A percentile compares a stretch with the other conserved stretches of the same genome.
Conservation (phyloP, 257 asterid species). For the Solanum habrochaites region DNA sequence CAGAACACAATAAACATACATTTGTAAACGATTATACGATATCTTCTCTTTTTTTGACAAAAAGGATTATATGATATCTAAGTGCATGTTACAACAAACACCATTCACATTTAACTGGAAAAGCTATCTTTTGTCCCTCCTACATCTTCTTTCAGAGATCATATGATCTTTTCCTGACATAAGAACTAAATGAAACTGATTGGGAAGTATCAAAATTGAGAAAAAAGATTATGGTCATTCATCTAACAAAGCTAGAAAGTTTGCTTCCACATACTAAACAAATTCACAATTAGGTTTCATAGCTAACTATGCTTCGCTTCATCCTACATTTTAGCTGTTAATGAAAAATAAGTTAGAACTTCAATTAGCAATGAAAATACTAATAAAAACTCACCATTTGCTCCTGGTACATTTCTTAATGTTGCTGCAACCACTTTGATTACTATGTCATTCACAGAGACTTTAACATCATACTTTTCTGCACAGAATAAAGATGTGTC, state of each 20-base stretch:
- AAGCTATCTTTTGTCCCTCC: not conserved
- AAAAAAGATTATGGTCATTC: not conserved
- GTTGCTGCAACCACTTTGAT: constrained; percentile 89
- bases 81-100: not conserved
- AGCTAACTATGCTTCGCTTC: not conserved
- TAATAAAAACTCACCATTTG: constrained; percentile 56
- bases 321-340: not conserved
- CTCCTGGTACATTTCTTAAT: constrained; percentile 82
- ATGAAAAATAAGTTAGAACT: not conserved
- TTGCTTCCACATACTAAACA: not conserved
- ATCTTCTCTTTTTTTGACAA: no score
- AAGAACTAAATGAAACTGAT: not conserved
- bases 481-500: constrained; percentile 22
- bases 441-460: constrained; percentile 92
- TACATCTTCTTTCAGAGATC: not conserved
- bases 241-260: not conserved
- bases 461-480: constrained; percentile 82
- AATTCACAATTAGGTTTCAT: not conserved
- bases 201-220: not conserved
- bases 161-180: not conserved
- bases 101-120: not conserved
- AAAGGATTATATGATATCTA: not conserved
- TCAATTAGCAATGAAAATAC: not conserved
- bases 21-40: not conserved
- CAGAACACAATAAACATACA: not conserved